Conservation (phyloP, 2,329 filamentous ascomycete genomes). For the Dryadomyces quercivorus region DNA sequence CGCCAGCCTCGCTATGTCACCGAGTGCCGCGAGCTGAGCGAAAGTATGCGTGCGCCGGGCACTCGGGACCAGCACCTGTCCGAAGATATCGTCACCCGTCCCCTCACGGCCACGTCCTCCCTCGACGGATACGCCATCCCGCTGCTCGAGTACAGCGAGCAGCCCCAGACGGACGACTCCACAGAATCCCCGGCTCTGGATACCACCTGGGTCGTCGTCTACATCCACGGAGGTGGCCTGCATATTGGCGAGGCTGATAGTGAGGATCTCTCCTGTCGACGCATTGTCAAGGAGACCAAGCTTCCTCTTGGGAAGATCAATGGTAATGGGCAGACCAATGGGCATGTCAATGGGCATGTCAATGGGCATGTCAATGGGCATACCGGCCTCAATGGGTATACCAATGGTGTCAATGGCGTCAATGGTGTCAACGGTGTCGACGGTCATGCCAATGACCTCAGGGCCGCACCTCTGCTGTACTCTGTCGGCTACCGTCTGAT, state of each 20-base stretch:
- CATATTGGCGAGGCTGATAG: conserved; percentile 34
- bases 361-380: too few relatives aligned
- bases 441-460: too few relatives aligned
- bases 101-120: conserved; percentile 20
- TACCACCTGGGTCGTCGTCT: conserved; percentile 23
- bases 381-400: too few relatives aligned
- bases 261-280: conserved; percentile 34
- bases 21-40: conserved; percentile 25
- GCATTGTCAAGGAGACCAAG: conserved; percentile 20
- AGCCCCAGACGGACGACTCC: background rate
- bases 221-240: conserved; percentile 36
- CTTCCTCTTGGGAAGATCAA: conserved; percentile 7
- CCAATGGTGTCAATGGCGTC: background rate
- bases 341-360: background rate
- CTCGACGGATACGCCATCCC: conserved; percentile 23
- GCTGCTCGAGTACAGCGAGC: conserved; percentile 19
- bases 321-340: background rate
- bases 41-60: conserved; percentile 22
- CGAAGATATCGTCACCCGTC: conserved; percentile 18
- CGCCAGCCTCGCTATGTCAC: conserved; percentile 28
- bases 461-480: conserved; percentile 26
- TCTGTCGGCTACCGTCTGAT: conserved; percentile 34
- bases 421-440: too few relatives aligned
- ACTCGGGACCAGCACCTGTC: conserved; percentile 25
- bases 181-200: background rate